Conservation (phyloP, 2,329 filamentous ascomycete species). For the Chaetomiaceae sp. region DNA sequence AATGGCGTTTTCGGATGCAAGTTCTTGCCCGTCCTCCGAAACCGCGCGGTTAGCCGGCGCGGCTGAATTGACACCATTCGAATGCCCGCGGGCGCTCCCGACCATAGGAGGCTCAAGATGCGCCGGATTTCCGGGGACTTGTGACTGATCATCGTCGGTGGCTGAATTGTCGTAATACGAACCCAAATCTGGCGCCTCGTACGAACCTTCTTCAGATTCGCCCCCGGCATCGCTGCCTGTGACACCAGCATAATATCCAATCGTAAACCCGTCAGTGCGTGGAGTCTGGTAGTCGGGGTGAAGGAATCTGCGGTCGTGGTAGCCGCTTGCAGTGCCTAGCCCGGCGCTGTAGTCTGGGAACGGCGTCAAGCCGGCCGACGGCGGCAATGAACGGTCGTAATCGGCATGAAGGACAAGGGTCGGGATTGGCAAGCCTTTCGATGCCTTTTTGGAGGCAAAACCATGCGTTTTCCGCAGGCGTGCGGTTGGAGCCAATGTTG, state of each 20-base stretch:
- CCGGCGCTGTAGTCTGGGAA: not conserved
- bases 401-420: slow-evolving; percentile 3
- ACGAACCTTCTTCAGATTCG: not conserved
- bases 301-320: not conserved
- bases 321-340: not conserved
- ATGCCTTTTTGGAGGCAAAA: not conserved
- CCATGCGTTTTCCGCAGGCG: no score
- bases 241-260: slow-evolving; percentile 8
- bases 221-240: slow-evolving; percentile 1
- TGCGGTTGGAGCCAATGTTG: no score
- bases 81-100: not conserved
- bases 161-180: slow-evolving; percentile 12
- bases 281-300: slow-evolving; percentile 4
- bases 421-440: not conserved
- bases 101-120: not conserved
- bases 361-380: slow-evolving; percentile 9
- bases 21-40: no score
- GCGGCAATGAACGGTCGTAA: slow-evolving; percentile 6
- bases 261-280: slow-evolving; percentile 10
- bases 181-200: slow-evolving; percentile 11
- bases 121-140: not conserved
- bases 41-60: no score
- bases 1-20: not conserved
- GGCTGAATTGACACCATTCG: no score
- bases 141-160: not conserved